phyloP scores from a whole-genome alignment of 1,284 basidiomycete species.

The Irpex sp. region DNA sequence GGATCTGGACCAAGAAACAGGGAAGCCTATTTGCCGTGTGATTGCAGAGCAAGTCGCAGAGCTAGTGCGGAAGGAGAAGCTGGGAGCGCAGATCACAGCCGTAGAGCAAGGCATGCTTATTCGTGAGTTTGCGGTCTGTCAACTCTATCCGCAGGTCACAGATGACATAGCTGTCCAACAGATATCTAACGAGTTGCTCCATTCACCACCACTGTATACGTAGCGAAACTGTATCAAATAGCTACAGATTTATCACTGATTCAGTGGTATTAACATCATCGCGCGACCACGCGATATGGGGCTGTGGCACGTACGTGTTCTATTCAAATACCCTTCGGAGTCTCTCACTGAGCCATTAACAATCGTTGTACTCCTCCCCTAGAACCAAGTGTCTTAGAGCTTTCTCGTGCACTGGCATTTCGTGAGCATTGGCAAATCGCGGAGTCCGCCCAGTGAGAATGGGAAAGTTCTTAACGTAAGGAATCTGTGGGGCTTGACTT shows the following conservation, averaged over 20 bases:
- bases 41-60: constrained; percentile 61
- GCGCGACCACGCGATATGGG: background rate
- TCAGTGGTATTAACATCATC: background rate
- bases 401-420: background rate
- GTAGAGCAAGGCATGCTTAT: constrained; percentile 74
- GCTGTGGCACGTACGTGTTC: background rate
- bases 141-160: background rate
- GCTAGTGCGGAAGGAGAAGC: constrained; percentile 47
- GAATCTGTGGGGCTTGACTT: background rate
- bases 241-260: background rate
- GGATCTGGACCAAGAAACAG: constrained; percentile 38
- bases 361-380: background rate
- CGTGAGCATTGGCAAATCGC: background rate
- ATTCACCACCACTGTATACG: constrained; percentile 13
- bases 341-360: background rate
- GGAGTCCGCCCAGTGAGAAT: background rate
- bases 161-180: background rate
- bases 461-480: background rate
- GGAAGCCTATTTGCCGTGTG: constrained; percentile 47
- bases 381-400: background rate
- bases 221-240: constrained; percentile 1
- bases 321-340: background rate
- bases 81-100: constrained; percentile 62
- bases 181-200: constrained; percentile 2
- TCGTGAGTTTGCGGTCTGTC: constrained; percentile 39